Conservation (phyloP, 495 filamentous ascomycete genomes). For the Penicilliopsis zonata region DNA sequence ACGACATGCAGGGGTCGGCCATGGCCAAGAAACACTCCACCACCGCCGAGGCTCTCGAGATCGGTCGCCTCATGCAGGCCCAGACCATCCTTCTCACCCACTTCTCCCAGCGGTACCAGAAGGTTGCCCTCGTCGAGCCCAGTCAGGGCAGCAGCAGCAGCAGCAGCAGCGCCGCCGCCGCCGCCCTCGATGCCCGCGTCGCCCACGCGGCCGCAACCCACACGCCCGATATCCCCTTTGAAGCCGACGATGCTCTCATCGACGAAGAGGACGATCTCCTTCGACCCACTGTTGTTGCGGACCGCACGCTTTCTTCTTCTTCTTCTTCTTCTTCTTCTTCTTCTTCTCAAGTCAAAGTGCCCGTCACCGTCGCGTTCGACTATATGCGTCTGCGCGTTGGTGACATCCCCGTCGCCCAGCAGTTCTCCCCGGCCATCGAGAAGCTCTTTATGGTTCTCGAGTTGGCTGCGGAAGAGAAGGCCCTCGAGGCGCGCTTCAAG, state of each 20-base stretch:
- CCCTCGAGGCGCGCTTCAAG: constrained; percentile 8
- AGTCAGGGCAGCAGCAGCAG: constrained; percentile 2
- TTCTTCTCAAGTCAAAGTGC: constrained; percentile 14
- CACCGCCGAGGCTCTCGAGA: constrained; percentile 64
- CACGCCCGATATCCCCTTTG: not conserved
- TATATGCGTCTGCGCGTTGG: constrained; percentile 73
- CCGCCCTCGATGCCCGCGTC: constrained; percentile 14
- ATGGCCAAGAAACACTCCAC: constrained; percentile 85
- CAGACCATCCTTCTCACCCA: constrained; percentile 73
- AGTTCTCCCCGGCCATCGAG: constrained; percentile 59
- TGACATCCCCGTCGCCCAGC: constrained; percentile 66
- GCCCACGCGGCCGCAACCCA: constrained; percentile 1
- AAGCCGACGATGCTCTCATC: no score
- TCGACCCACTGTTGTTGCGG: constrained; percentile 2
- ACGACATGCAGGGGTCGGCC: constrained; percentile 67
- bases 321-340: not conserved
- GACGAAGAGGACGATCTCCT: constrained; percentile 2
- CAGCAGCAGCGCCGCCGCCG: constrained; percentile 3
- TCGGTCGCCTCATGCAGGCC: constrained; percentile 69
- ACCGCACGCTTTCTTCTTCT: not conserved
- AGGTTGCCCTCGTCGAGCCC: constrained; percentile 36
- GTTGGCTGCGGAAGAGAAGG: constrained; percentile 8
- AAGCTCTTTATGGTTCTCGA: constrained; percentile 46
- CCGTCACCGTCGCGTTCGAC: constrained; percentile 75
- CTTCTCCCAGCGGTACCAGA: constrained; percentile 93